phyloP scores from a whole-genome alignment of 2,329 filamentous ascomycete genomes.

The Clarireedia homoeocarpa region DNA sequence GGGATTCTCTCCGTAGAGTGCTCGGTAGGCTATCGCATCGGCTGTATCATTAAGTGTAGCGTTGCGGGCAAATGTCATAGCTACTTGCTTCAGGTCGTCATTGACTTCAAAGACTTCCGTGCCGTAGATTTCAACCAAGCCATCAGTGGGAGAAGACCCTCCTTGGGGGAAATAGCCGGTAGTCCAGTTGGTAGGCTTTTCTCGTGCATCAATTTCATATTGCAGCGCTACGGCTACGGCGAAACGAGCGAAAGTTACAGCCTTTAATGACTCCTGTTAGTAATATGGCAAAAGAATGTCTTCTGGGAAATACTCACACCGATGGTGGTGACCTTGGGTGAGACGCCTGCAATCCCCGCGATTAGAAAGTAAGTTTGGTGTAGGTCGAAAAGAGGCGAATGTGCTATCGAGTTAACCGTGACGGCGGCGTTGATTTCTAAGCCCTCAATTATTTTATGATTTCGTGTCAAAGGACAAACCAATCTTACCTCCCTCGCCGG shows the following conservation, averaged over 20 bases:
- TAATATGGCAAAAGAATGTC: not conserved
- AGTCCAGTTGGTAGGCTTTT: slow-evolving; percentile 53
- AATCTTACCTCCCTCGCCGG: slow-evolving; percentile 3
- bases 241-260: slow-evolving; percentile 59
- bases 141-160: slow-evolving; percentile 40
- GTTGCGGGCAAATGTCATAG: slow-evolving; percentile 36
- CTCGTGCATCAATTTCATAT: slow-evolving; percentile 64
- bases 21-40: slow-evolving; percentile 43
- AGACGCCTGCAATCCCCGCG: slow-evolving; percentile 66
- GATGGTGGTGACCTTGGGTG: slow-evolving; percentile 56
- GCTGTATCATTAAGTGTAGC: slow-evolving; percentile 44
- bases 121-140: slow-evolving; percentile 51
- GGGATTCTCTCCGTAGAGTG: slow-evolving; percentile 34
- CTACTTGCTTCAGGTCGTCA: slow-evolving; percentile 43
- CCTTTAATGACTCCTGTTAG: slow-evolving; percentile 16
- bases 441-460: not conserved
- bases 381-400: slow-evolving; percentile 56
- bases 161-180: slow-evolving; percentile 64
- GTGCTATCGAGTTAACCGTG: slow-evolving; percentile 51
- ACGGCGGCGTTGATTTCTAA: slow-evolving; percentile 55
- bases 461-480: not conserved
- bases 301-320: slow-evolving; percentile 27
- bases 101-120: slow-evolving; percentile 63
- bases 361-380: slow-evolving; percentile 60
- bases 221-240: slow-evolving; percentile 66